Evolutionary conservation across 176 grass and related monocot species (phyloP), one percentile per base, ranked within the genome.

Genomic region (Puccinellia tenuiflora): DNA sequence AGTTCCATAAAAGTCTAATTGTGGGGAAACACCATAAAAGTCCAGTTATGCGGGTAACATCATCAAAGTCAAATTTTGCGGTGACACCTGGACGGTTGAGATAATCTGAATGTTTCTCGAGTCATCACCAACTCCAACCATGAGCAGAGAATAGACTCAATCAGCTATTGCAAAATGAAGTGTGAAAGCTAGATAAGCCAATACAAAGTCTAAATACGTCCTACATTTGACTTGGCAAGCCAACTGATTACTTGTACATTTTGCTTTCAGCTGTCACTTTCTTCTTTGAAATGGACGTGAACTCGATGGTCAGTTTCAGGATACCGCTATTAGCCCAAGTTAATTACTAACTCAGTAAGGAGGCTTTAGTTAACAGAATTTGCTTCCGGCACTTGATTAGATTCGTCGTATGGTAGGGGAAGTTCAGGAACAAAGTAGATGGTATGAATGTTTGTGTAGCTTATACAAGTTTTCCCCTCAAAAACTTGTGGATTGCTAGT

Each of bases 141-240:
- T 4, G 38, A 56, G 33, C 30, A 77, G 10, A 52, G 39, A 38
- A 61, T 14, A 47, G 52, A 51, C 61, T 59, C 29, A 22, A 83
- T 88, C 72, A 70, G 71, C 54, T 30, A 57, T 17, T 6, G 26
- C 14, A 47, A 48, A 24, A 5, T 7, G 28, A 52, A 17, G 2
- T 17, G 7, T 31, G 60, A 68, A 31, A 78, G 15, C 64, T 39
- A 45, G 33, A 48, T 51, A 57, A 80, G 21, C n/a, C 12, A 47
- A 61, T 62, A 37, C 21, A 33, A 77, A 42, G 59, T 56, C 5
- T 55, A 43, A 77, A 14, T 18, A 52, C 35, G 6, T 35, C 26
- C 3, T 71, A 37, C 25, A 55, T 20, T 75, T 67, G 46, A 87
- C 34, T 67, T 86, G 78, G 39, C 68, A 81, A 46, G 40, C 47